Evolutionary conservation across 2,329 filamentous ascomycete species (phyloP).

Genomic region (Fusarium mangiferae): DNA sequence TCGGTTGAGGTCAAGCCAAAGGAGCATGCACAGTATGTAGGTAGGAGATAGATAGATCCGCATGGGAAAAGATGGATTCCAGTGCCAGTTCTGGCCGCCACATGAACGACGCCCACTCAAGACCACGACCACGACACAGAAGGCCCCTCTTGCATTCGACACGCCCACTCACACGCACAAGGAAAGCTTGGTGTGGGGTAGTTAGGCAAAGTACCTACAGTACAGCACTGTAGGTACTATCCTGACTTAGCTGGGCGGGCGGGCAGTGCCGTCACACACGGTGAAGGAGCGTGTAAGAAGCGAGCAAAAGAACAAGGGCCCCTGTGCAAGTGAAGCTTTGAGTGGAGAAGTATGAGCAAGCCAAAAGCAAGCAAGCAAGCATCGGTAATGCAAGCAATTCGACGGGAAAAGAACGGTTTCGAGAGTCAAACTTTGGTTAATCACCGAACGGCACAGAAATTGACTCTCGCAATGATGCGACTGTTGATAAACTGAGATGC

Average conservation of each 20-base stretch:
- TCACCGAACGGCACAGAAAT: constrained; percentile 4
- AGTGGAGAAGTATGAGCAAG: constrained; percentile 30
- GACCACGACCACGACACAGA: constrained; percentile 34
- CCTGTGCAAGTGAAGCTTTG: constrained; percentile 20
- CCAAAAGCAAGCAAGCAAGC: constrained; percentile 34
- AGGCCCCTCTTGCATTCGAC: constrained; percentile 25
- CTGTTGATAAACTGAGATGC: constrained; percentile 6
- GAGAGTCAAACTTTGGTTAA: constrained; percentile 5
- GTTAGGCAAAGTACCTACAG: neutral
- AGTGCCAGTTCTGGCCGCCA: constrained; percentile 44
- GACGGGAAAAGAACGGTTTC: constrained; percentile 8
- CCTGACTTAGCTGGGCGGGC: constrained; percentile 39
- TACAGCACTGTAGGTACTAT: neutral
- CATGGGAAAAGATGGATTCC: constrained; percentile 45
- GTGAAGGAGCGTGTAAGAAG: constrained; percentile 37
- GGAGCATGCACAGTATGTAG: neutral
- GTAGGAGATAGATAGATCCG: constrained; percentile 36
- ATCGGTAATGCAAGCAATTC: constrained; percentile 41
- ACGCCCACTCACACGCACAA: constrained; percentile 41
- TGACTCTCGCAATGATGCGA: constrained; percentile 12
- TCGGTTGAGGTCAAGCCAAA: constrained; percentile 20
- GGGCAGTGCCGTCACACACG: constrained; percentile 46
- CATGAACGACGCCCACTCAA: constrained; percentile 40
- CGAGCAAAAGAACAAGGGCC: constrained; percentile 28
- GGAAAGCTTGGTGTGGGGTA: constrained; percentile 44